phyloP scores from a whole-genome alignment of 2,329 filamentous ascomycete genomes.

The Claviceps africana region DNA sequence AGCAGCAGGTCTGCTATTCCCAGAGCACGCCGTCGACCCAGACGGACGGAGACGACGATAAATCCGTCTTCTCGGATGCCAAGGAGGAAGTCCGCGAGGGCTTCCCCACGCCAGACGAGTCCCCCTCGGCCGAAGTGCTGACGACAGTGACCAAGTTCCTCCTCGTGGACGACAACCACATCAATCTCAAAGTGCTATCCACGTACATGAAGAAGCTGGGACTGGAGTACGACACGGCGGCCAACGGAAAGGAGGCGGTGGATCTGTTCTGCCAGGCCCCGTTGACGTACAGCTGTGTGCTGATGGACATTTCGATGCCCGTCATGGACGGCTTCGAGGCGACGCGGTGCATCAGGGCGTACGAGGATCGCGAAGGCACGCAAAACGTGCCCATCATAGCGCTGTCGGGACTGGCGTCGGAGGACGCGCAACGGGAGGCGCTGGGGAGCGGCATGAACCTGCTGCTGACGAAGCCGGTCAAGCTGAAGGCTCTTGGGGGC shows the following conservation, averaged over 20 bases:
- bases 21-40: background rate
- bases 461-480: conserved; percentile 37
- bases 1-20: background rate
- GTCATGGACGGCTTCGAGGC: conserved; percentile 35
- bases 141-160: conserved; percentile 1
- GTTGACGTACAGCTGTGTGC: conserved; percentile 11
- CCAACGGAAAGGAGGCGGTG: conserved; percentile 16
- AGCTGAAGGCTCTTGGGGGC: conserved; percentile 20
- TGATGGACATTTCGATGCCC: conserved; percentile 39
- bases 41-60: background rate
- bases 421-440: conserved; percentile 33
- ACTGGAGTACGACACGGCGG: conserved; percentile 9
- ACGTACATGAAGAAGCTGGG: conserved; percentile 16
- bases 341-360: conserved; percentile 30
- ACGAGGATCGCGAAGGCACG: conserved; percentile 29
- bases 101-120: background rate
- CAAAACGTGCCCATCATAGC: conserved; percentile 32
- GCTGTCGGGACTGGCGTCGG: conserved; percentile 34
- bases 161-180: conserved; percentile 24
- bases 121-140: background rate
- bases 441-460: conserved; percentile 35
- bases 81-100: background rate
- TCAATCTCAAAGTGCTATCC: conserved; percentile 19
- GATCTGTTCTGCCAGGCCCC: conserved; percentile 10
- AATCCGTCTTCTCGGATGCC: background rate